Percentiles rank a stretch among this genome's conserved stretches.
Evolutionary conservation across 1,284 basidiomycete species (phyloP).

Genomic region (Porogramme epimiltina): DNA sequence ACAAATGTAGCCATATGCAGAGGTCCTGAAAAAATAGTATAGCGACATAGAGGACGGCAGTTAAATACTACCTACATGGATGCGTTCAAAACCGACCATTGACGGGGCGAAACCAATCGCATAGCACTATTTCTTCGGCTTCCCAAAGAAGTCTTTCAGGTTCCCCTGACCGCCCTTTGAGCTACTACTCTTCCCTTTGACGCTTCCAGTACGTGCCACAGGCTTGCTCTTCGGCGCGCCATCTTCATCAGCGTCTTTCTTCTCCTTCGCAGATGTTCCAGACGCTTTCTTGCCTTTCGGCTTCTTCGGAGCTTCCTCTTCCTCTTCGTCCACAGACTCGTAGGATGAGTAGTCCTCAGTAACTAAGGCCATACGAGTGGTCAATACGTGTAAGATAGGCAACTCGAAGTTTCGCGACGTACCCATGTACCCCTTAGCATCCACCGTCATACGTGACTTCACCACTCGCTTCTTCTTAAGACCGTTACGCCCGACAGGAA

Average conservation of each 20-base stretch:
- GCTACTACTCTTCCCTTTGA: constrained; percentile 17
- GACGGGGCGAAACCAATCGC: too few relatives aligned
- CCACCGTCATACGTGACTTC: constrained; percentile 55
- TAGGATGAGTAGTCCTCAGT: constrained; percentile 79
- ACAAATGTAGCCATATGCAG: too few relatives aligned
- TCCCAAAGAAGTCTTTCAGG: constrained; percentile 35
- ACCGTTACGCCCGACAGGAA: constrained; percentile 72
- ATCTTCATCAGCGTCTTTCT: constrained; percentile 37
- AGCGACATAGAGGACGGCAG: too few relatives aligned
- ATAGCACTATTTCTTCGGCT: constrained; percentile 21
- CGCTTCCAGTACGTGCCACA: constrained; percentile 13
- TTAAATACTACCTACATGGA: too few relatives aligned
- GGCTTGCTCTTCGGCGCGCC: constrained; percentile 26
- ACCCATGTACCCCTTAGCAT: constrained; percentile 76
- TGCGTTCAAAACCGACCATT: too few relatives aligned
- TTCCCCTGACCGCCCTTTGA: constrained; percentile 28
- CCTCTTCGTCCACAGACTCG: constrained; percentile 71
- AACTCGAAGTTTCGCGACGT: constrained; percentile 27
- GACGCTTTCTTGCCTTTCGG: constrained; percentile 34
- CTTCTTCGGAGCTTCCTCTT: constrained; percentile 31
- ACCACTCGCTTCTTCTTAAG: constrained; percentile 68
- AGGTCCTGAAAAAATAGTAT: too few relatives aligned
- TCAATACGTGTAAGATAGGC: not conserved
- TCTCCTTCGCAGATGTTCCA: constrained; percentile 16
- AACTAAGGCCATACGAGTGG: constrained; percentile 45